Base-by-base conservation (phyloP, 768 basidiomycete species). In the Leucosporidium yakuticum region DNA sequence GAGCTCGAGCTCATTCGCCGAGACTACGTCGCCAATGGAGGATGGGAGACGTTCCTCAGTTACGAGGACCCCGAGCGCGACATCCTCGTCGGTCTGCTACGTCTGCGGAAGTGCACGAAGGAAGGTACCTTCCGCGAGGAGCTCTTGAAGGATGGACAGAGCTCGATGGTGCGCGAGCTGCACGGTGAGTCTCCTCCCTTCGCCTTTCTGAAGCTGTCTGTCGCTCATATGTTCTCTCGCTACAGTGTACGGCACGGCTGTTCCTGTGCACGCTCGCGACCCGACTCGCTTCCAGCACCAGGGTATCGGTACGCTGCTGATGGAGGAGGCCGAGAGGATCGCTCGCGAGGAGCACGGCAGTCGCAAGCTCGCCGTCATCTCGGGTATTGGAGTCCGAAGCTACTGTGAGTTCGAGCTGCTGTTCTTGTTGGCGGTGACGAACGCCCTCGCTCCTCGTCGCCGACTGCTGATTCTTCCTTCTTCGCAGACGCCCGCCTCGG, bases 271-370 rank as follows among this genome's bases (percentile, higher is more conserved):
- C 78, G 92, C 91, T 63, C 84, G 96, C 59, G 94, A 99, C 80
- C 96, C 96, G 25, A 97, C 93, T 44, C 65, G 70, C 47, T 75
- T 73, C 67, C 70, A 73, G 69, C 73, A 74, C 51, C 77, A 94
- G 85, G 96, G 96, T 12, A 97, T 98, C 78, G 96, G 96, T 19
- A 96, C 93, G 36, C 78, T 98, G 69, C 80, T 99, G 69, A 99
- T 99, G 96, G 96, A 99, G 77, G 96, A 99, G 80, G 96, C 96
- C 14, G 96, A 98, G 79, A 84, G 95, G 75, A 98, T 99, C 82
- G 93, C 96, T 31, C 82, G 88, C 73, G 95, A 97, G 76, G 96
- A 99, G 77, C 96, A 99, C 69, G 95, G 90, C 25, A 97, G 92
- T 78, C 82, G 88, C 69, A 94, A 98, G 80, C 80, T 99, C 44